Percentiles rank a stretch among this genome's conserved stretches.
These are phyloP conservation scores for Lactuca saligna DNA, from an alignment of 129 eudicot species.

Conservation along the genomic window DNA sequence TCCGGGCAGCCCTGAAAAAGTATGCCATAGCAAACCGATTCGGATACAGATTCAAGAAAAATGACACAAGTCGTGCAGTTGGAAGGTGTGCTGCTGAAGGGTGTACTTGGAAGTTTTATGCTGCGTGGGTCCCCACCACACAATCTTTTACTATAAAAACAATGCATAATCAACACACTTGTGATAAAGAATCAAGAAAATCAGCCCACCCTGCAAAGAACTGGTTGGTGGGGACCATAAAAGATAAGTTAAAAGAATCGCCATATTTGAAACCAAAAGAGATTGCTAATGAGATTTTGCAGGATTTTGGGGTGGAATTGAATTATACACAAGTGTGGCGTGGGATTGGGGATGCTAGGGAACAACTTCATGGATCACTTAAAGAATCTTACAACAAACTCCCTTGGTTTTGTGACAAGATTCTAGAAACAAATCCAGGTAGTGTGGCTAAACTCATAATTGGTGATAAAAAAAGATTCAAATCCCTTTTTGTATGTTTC, in stretches of 20 bases:
- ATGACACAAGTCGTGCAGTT: conserved; percentile 51
- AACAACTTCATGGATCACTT: conserved; percentile 65
- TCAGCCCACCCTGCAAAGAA: conserved; percentile 56
- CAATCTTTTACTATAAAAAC: conserved; percentile 55
- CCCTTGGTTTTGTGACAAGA: conserved; percentile 57
- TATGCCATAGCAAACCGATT: conserved; percentile 70
- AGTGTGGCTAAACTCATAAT: conserved; percentile 48
- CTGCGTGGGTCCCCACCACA: conserved; percentile 50
- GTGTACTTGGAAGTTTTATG: conserved; percentile 77
- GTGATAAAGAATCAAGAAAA: conserved; percentile 56
- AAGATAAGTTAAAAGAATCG: conserved; percentile 54
- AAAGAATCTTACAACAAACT: conserved; percentile 61
- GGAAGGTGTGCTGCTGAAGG: conserved; percentile 61
- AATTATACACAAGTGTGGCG: conserved; percentile 61
- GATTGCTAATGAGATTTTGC: conserved; percentile 54
- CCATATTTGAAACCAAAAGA: conserved; percentile 69
- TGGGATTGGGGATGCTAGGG: conserved; percentile 56
- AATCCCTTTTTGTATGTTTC: conserved; percentile 56
- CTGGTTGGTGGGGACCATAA: conserved; percentile 68
- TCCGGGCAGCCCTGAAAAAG: conserved; percentile 61
- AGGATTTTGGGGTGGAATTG: conserved; percentile 56
- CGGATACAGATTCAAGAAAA: conserved; percentile 56
- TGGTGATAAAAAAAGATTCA: conserved; percentile 55
- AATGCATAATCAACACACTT: conserved; percentile 55
- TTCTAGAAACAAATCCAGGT: conserved; percentile 61